These are phyloP conservation scores for Hanseniaspora clermontiae DNA, from an alignment of 805 yeast species.

Conservation along the genomic window DNA sequence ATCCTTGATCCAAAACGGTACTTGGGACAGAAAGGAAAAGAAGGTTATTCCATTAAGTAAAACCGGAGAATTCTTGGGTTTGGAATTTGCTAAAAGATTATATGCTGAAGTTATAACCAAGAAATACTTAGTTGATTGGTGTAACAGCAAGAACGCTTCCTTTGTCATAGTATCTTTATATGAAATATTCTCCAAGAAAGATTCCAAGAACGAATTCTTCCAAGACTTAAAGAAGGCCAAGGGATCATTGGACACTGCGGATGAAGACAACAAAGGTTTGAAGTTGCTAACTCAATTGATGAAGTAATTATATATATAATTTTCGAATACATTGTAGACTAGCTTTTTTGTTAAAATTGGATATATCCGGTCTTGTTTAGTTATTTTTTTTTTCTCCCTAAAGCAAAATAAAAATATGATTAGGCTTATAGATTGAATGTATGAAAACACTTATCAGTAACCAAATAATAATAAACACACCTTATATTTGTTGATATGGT, in stretches of 20 bases:
- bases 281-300: slow-evolving; percentile 35
- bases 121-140: slow-evolving; percentile 52
- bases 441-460: neutral
- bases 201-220: slow-evolving; percentile 37
- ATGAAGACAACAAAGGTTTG: slow-evolving; percentile 55
- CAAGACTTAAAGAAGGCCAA: slow-evolving; percentile 42
- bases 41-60: slow-evolving; percentile 34
- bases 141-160: slow-evolving; percentile 52
- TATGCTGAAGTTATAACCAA: slow-evolving; percentile 41
- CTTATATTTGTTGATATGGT: neutral
- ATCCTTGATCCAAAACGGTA: slow-evolving; percentile 72
- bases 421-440: neutral
- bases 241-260: slow-evolving; percentile 31
- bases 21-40: slow-evolving; percentile 58
- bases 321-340: neutral
- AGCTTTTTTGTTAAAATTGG: neutral
- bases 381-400: neutral
- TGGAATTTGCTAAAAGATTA: slow-evolving; percentile 44
- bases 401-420: no score
- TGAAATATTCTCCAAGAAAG: slow-evolving; percentile 43
- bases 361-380: neutral
- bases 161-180: slow-evolving; percentile 71
- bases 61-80: slow-evolving; percentile 38
- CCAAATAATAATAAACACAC: neutral
- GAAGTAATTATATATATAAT: slow-evolving; percentile 14